Base-by-base conservation (phyloP, 495 filamentous ascomycete genomes). In the Achaetomiella virescens region DNA sequence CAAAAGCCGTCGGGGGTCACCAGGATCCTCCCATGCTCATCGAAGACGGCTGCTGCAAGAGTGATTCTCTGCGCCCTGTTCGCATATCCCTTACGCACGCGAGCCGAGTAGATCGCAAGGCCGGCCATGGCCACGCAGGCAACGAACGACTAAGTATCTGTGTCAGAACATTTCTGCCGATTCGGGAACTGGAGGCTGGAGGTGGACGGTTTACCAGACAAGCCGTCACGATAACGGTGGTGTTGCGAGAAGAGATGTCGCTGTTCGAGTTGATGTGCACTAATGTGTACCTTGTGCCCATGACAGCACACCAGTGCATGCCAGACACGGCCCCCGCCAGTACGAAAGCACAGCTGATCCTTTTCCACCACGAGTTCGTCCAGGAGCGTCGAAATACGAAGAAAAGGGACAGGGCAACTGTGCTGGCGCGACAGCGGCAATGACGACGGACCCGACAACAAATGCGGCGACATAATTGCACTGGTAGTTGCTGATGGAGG, bases 221-320 rank as follows among this genome's bases (percentile, higher is more conserved):
- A 57, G 82, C 77, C 45, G 87, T 69, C 6, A 89, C 77, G 44
- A 86, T 80, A 10, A 87, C 75, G 14, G 79, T 82, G 43, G 77
- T 79, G 48, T 77, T 80, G 56, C 82, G 75, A 17, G 81, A 78
- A 18, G 76, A 51, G 36, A 59, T 9, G 10, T 54, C 54, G 25
- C 72, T 72, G 12, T 53, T 66, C 48, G 22, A 57, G 57, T 54
- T 72, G 51, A 66, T 37, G 24, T 61, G 66, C 58, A 65, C 71
- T 63, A 78, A 52, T n/a, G 65, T 71, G 64, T 91, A 93, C 3
- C 63, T 48, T 1, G 88, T 91, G 7, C 90, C 89, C 14, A 83
- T 71, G 3, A 85, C 77, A 14, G 88, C 90, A 17, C 84, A 84
- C 88, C 89, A 96, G 64, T 95, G 89, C 89, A 95, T 93, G 2